Percentiles rank a stretch among this genome's conserved stretches.
Evolutionary conservation across 2,329 filamentous ascomycete species (phyloP).

Genomic region (Trichoderma sp.): DNA sequence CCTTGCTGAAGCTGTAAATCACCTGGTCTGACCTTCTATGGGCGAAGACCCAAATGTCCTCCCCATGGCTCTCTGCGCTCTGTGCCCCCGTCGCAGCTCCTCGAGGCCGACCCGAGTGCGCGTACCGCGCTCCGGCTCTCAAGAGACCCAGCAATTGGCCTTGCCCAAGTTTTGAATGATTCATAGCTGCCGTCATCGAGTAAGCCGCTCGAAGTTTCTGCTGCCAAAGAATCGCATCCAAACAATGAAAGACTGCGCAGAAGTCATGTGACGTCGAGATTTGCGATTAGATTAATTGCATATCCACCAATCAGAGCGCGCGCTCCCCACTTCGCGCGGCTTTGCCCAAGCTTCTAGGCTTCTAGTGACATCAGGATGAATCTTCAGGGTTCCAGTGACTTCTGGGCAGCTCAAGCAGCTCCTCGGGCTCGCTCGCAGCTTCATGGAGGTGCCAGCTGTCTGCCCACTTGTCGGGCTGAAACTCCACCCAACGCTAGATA

Average conservation of each 20-base stretch:
- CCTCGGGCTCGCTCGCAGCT: slow-evolving; percentile 32
- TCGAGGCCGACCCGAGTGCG: slow-evolving; percentile 36
- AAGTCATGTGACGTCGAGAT: slow-evolving; percentile 35
- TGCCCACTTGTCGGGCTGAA: slow-evolving; percentile 16
- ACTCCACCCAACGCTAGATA: slow-evolving; percentile 28
- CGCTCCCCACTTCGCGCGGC: slow-evolving; percentile 32
- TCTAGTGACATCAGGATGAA: slow-evolving; percentile 43
- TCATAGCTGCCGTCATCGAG: slow-evolving; percentile 42
- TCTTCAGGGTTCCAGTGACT: slow-evolving; percentile 41
- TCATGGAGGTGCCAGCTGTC: slow-evolving; percentile 27
- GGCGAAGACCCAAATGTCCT: slow-evolving; percentile 61
- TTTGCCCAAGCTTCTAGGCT: slow-evolving; percentile 31
- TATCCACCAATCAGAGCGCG: slow-evolving; percentile 31
- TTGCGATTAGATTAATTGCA: slow-evolving; percentile 34
- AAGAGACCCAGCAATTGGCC: slow-evolving; percentile 50
- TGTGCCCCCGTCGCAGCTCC: slow-evolving; percentile 35
- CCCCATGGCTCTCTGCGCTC: slow-evolving; percentile 52
- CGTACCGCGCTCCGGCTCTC: slow-evolving; percentile 49
- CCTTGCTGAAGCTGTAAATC: slow-evolving; percentile 55
- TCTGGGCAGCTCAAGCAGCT: slow-evolving; percentile 35
- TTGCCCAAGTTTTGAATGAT: slow-evolving; percentile 42
- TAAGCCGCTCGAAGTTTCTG: slow-evolving; percentile 26
- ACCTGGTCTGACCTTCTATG: slow-evolving; percentile 56
- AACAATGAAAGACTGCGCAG: slow-evolving; percentile 20
- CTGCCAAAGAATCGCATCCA: slow-evolving; percentile 30